A percentile compares a stretch with the other conserved stretches of the same genome.
phyloP scores from a whole-genome alignment of 1,284 basidiomycete species.

The Ustilago sp. region DNA sequence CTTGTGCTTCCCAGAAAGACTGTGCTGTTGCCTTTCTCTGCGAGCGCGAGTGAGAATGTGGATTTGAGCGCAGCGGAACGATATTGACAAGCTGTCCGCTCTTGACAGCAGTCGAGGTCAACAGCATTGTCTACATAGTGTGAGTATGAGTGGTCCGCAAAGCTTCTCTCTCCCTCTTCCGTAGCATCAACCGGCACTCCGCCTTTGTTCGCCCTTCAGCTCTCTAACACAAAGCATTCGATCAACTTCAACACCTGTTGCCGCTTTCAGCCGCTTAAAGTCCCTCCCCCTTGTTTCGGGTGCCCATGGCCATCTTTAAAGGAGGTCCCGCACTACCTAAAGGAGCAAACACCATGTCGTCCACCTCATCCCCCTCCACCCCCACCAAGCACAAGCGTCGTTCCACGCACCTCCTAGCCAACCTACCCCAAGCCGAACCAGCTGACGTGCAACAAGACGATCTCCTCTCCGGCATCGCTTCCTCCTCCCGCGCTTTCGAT shows the following conservation, averaged over 20 bases:
- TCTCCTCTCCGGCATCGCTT: background rate
- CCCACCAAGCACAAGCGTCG: conserved; percentile 16
- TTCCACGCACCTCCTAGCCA: conserved; percentile 24
- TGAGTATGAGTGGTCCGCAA: background rate
- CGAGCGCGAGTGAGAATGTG: background rate
- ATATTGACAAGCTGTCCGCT: background rate
- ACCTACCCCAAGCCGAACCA: conserved; percentile 2
- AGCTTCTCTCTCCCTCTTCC: background rate
- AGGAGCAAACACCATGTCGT: conserved; percentile 7
- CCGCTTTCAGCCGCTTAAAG: background rate
- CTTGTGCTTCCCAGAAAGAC: background rate
- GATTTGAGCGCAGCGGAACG: background rate
- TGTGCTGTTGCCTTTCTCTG: background rate
- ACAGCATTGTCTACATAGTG: conserved; percentile 7
- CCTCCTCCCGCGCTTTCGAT: background rate
- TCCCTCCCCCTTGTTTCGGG: background rate
- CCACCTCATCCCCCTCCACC: background rate
- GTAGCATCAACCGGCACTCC: background rate
- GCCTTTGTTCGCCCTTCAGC: background rate
- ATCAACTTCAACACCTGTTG: background rate
- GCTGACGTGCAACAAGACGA: conserved; percentile 9
- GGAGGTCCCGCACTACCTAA: conserved; percentile 33
- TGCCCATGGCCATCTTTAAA: conserved; percentile 23
- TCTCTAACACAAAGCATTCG: background rate
- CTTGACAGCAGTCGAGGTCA: background rate